Evolutionary conservation across 108 stramenopile species (phyloP).

Genomic region (Conticribra guillardii): DNA sequence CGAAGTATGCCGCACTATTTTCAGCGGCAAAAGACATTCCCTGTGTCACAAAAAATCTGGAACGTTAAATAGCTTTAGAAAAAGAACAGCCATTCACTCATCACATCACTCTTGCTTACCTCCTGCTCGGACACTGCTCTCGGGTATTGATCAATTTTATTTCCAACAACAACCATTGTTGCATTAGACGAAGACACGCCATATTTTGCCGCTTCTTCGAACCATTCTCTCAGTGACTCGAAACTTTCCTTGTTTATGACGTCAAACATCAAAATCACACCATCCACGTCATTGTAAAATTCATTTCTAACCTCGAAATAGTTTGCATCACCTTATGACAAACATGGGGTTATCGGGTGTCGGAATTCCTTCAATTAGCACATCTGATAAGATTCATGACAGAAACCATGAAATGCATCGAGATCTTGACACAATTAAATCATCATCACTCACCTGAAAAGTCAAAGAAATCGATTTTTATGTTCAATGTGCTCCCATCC

Average conservation of each 20-base stretch:
- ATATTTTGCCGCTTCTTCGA: constrained; percentile 56
- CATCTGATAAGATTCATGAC: no score
- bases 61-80: background rate
- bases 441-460: constrained; percentile 36
- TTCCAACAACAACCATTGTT: constrained; percentile 66
- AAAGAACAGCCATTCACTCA: no score
- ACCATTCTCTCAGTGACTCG: constrained; percentile 64
- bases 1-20: constrained; percentile 65
- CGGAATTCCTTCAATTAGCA: background rate
- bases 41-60: constrained; percentile 22
- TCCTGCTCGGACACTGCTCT: constrained; percentile 31
- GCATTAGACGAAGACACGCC: constrained; percentile 47
- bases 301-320: constrained; percentile 84
- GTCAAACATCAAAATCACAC: constrained; percentile 68
- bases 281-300: constrained; percentile 82
- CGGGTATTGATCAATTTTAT: constrained; percentile 61
- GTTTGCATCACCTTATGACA: constrained; percentile 63
- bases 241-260: constrained; percentile 57
- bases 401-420: no score
- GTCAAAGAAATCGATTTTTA: constrained; percentile 48
- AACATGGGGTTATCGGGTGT: constrained; percentile 43
- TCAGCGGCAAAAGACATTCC: constrained; percentile 57
- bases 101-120: constrained; percentile 20
- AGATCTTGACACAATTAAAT: no score
- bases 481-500: constrained; percentile 49